Base-by-base conservation (phyloP, 495 filamentous ascomycete genomes). In the Filosporella fistucella region DNA sequence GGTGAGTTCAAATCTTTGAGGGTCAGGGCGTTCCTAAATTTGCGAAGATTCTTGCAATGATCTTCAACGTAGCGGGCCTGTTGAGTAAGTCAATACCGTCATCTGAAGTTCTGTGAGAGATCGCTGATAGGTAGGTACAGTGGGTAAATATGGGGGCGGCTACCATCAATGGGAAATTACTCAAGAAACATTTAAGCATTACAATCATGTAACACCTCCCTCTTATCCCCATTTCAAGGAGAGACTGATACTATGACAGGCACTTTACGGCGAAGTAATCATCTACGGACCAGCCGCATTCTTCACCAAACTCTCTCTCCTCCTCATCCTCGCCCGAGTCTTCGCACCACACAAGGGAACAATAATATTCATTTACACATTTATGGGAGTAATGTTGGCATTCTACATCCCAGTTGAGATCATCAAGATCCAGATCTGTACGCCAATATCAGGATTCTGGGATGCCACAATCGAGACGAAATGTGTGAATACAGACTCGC, bases 121-220 rank as follows among this genome's bases (percentile, higher is more conserved):
- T 21, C 4, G 17, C 5, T 7, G 4, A 22, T n/a, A n/a, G n/a
- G n/a, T n/a, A n/a, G n/a, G n/a, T n/a, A n/a, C n/a, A 26, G 28
- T 43, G 24, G 23, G 24, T 1, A 16, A 43, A 16, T 25, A 29
- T 17, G 41, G 41, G 3, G 41, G 41, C 13, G 41, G 41, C 18
- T 43, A 43, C 23, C 41, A 43, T 18, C 20, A 29, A 13, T 43
- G 41, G 41, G 41, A 43, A 17, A 29, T 43, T 16, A 13, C 41
- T 4, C 11, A 30, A 30, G 5, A 26, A 17, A 12, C 16, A 7
- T 18, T 29, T 8, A 30, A n/a, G 23, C 10, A 26, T 8, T 43
- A 29, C n/a, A 43, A 29, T 20, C 13, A 26, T 22, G 41, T 43
- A 18, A 5, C 23, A 29, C 16, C 39, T 10, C 28, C 12, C 3